Conservation (phyloP, 352 stramenopile species). For the Globisporangium parvum region DNA sequence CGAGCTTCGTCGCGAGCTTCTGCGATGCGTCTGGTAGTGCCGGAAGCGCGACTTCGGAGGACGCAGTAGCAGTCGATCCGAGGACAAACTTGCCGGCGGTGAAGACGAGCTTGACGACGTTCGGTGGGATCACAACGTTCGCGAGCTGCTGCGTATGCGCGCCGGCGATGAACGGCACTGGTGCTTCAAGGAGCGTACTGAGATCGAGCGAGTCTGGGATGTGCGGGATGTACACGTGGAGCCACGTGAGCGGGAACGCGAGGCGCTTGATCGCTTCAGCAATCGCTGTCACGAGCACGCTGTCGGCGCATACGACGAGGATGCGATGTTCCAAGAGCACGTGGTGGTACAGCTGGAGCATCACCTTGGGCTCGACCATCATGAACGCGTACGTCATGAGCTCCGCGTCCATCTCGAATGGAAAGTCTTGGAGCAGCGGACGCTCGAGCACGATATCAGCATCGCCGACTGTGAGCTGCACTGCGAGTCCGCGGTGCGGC, state of each 20-base stretch:
- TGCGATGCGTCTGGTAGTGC: slow-evolving; percentile 12
- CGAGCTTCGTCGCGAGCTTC: slow-evolving; percentile 12
- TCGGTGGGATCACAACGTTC: slow-evolving; percentile 22
- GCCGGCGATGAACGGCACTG: slow-evolving; percentile 45
- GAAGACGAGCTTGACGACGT: slow-evolving; percentile 38
- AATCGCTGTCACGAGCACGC: slow-evolving; percentile 35
- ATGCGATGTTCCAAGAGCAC: slow-evolving; percentile 44
- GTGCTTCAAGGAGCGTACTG: slow-evolving; percentile 40
- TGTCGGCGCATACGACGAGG: slow-evolving; percentile 35
- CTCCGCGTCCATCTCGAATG: slow-evolving; percentile 43
- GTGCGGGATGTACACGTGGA: slow-evolving; percentile 49
- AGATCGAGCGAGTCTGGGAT: slow-evolving; percentile 45
- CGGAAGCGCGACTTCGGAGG: slow-evolving; percentile 3
- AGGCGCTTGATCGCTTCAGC: slow-evolving; percentile 39
- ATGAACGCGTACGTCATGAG: slow-evolving; percentile 45
- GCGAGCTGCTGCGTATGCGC: slow-evolving; percentile 30
- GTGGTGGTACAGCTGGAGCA: slow-evolving; percentile 36
- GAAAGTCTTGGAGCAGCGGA: slow-evolving; percentile 28
- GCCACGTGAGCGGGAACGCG: slow-evolving; percentile 40
- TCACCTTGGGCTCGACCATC: slow-evolving; percentile 27
- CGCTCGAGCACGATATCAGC: slow-evolving; percentile 30
- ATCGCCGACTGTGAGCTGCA: slow-evolving; percentile 29
- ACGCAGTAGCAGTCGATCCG: background rate
- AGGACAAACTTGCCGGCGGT: slow-evolving; percentile 22
- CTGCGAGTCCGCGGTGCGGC: slow-evolving; percentile 25